Percentiles rank a stretch among this genome's conserved stretches.
These are phyloP conservation scores for Coemansia sp. DNA, from an alignment of 371 early-diverging fungal species.

Conservation along the genomic window DNA sequence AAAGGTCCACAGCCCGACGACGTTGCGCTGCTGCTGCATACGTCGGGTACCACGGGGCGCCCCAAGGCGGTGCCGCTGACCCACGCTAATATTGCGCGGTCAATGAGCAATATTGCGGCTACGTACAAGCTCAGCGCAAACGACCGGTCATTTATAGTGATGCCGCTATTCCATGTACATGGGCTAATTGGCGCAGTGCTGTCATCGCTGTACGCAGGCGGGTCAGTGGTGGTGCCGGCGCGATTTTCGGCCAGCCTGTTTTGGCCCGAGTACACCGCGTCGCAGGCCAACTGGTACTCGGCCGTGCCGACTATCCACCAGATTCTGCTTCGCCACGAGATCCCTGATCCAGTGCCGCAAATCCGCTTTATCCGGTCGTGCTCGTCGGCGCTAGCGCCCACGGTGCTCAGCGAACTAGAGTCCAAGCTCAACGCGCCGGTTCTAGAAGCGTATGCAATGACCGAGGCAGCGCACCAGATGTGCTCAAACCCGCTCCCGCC, in stretches of 20 bases:
- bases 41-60: conserved; percentile 80
- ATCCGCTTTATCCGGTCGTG: conserved; percentile 87
- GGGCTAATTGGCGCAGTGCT: conserved; percentile 80
- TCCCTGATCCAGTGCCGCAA: conserved; percentile 51
- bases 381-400: conserved; percentile 78
- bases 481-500: conserved; percentile 82
- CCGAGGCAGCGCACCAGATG: conserved; percentile 90
- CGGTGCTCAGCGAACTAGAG: conserved; percentile 69
- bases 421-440: conserved; percentile 73
- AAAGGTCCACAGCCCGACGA: conserved; percentile 56
- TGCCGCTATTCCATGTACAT: conserved; percentile 94
- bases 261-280: conserved; percentile 69
- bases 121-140: conserved; percentile 64
- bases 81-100: conserved; percentile 72
- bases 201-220: conserved; percentile 74
- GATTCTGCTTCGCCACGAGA: conserved; percentile 65
- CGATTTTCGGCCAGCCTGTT: conserved; percentile 78
- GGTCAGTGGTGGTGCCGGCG: conserved; percentile 74
- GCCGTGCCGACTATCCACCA: conserved; percentile 93
- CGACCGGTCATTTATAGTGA: conserved; percentile 75
- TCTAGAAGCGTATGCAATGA: conserved; percentile 90
- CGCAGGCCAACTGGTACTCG: conserved; percentile 72
- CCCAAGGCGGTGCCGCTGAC: conserved; percentile 89
- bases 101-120: conserved; percentile 69
- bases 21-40: conserved; percentile 75